Evolutionary conservation across 225 moss, liverwort and hornwort species (phyloP).

Genomic region (Pseudoscleropodium purum): DNA sequence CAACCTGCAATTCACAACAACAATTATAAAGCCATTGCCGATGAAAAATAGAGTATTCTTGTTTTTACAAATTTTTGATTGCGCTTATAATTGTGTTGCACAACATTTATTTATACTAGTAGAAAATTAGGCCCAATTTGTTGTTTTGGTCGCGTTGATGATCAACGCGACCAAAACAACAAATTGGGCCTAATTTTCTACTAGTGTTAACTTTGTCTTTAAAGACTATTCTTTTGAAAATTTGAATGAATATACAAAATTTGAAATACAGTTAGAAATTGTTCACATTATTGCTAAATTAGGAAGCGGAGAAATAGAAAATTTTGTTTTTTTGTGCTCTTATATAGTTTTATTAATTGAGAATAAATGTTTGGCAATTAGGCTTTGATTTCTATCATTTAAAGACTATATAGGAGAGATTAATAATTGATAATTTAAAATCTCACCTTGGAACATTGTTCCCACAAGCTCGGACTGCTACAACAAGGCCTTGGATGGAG

Average conservation of each 20-base stretch:
- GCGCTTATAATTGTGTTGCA: too few species aligned
- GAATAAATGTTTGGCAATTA: background rate
- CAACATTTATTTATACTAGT: too few species aligned
- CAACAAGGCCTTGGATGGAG: constrained; percentile 64
- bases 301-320: background rate
- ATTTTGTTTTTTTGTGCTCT: background rate
- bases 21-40: background rate
- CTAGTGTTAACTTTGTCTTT: background rate
- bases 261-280: background rate
- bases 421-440: background rate
- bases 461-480: constrained; percentile 70
- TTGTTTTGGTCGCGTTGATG: too few species aligned
- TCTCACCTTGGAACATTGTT: constrained; percentile 73
- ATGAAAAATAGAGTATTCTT: background rate
- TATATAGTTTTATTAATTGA: background rate
- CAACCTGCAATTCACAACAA: constrained; percentile 31
- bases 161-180: too few species aligned
- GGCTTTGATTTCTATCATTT: background rate
- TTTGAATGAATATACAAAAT: background rate
- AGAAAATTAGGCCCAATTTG: too few species aligned
- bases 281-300: background rate
- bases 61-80: background rate
- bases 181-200: too few species aligned
- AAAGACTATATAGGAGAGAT: background rate
- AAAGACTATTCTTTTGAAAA: background rate